Conservation (phyloP, 805 yeast genomes). For the Lipomyces mesembrius region DNA sequence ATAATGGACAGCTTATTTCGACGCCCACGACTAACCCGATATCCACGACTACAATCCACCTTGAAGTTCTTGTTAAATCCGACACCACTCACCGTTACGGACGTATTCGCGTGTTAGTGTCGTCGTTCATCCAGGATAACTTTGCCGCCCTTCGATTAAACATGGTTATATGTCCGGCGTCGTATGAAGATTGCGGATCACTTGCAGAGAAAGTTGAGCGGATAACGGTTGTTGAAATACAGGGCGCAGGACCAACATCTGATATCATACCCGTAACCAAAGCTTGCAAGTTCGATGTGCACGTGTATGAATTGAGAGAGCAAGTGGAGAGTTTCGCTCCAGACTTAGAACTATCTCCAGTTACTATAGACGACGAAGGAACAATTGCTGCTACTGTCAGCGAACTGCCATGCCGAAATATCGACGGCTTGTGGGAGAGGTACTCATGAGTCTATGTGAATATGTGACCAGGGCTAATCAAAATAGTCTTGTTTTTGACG, state of each 20-base stretch:
- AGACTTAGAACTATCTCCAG: background rate
- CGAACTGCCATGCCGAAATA: slow-evolving; percentile 43
- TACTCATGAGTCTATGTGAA: background rate
- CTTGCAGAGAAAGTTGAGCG: slow-evolving; percentile 15
- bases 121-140: slow-evolving; percentile 23
- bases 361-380: slow-evolving; percentile 26
- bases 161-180: slow-evolving; percentile 21
- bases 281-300: slow-evolving; percentile 25
- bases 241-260: slow-evolving; percentile 20
- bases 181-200: slow-evolving; percentile 11
- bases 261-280: slow-evolving; percentile 21
- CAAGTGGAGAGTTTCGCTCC: background rate
- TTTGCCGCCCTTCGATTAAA: slow-evolving; percentile 26
- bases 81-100: background rate
- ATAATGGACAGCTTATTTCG: background rate
- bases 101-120: slow-evolving; percentile 11
- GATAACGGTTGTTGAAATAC: slow-evolving; percentile 28
- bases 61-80: slow-evolving; percentile 23
- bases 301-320: slow-evolving; percentile 22
- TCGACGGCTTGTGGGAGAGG: slow-evolving; percentile 48
- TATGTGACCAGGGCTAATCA: background rate
- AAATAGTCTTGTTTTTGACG: slow-evolving; percentile 43
- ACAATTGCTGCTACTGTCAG: slow-evolving; percentile 23
- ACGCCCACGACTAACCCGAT: background rate
- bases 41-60: slow-evolving; percentile 10